Base-by-base conservation (phyloP, 2,329 filamentous ascomycete species). In the Colletotrichum lupini region DNA sequence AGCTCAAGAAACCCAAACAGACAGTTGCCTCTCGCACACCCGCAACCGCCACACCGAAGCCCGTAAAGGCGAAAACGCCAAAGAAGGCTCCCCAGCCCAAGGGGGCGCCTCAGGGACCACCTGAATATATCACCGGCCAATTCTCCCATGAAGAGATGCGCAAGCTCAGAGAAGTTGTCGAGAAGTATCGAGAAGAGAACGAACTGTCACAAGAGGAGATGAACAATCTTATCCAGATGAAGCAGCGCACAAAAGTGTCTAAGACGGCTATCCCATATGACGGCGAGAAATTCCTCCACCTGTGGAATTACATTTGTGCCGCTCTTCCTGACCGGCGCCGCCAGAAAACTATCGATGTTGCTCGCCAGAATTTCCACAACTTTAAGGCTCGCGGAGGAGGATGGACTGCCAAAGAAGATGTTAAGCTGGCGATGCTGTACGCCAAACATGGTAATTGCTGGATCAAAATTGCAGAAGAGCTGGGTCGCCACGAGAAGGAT, bases 401-500 rank as follows among this genome's bases (percentile, higher is more conserved):
- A 2, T 94, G 91, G 91, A 89, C 87, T 0, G 71, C 79, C 2
- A 88, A 91, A 55, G 87, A 93, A 76, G 90, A 93, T 68, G 81
- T 88, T 9, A 83, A 88, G 69, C 81, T 94, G 7, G 81, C 78
- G 5, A 75, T 82, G 1, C 80, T 89, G 6, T 85, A 88, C 63
- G 82, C 86, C 3, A 74, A 81, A n/a, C 80, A 88, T 61, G 85
- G 87, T 1, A 86, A 84, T 19, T 88, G 90, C 72, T 95, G 92
- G 91, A 86, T 86, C 12, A 76, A 85, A 32, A 92, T 95, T 75
- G 90, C 87, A 0, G 83, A 85, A n/a, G 76, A 89, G 26, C 87
- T 94, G 75, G 91, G 91, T 74, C 90, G 93, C 6, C 88, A 91
- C 52, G 85, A 89, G 0, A 88, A 91, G 73, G 92, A 94, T 78